Base-by-base conservation (phyloP, 2,329 filamentous ascomycete genomes). In the Raffaelea ambrosiae region DNA sequence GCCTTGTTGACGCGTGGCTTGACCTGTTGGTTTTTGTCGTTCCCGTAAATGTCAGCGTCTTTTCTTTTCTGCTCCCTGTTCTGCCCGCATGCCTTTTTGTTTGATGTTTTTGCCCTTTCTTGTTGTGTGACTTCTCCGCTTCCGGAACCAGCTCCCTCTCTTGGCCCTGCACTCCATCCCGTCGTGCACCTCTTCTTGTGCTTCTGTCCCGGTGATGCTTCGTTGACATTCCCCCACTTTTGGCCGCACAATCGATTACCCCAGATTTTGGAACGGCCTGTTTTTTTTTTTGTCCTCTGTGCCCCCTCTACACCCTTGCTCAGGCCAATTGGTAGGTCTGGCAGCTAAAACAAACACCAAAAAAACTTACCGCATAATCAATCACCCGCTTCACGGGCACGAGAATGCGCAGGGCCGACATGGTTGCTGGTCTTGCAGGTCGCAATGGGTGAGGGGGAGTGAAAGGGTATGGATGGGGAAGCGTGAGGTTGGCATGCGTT, bases 361-460 rank as follows among this genome's bases (percentile, higher is more conserved):
- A 21, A 40, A 35, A 48, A 48, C 81, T 63, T 70, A 88, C 85
- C 58, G 86, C 84, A 77, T 88, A 89, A 76, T 90, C 86, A 72
- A 90, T 88, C 44, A 90, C 86, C 79, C 86, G 73, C 73, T 90
- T 90, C 43, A 90, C 72, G 66, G 86, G 86, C 3, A 90, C 85
- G 53, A 90, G 75, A 66, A 90, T 89, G 64, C 84, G 74, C 58
- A 88, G 69, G 48, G 77, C 72, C 59, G 79, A 80, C 79, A 83
- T 82, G 54, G 54, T 81, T 55, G 56, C 60, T 56, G 55, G 46
- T 57, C 55, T 52, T 55, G 58, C 42, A 58, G n/a, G n/a, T n/a
- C n/a, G n/a, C n/a, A n/a, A n/a, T 55, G 56, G 53, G 50, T 46
- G 51, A 48, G 46, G 46, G 51, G 43, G 46, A 40, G 51, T 14